Base-by-base conservation (phyloP, 2,329 filamentous ascomycete species). In the Fusarium sp. region DNA sequence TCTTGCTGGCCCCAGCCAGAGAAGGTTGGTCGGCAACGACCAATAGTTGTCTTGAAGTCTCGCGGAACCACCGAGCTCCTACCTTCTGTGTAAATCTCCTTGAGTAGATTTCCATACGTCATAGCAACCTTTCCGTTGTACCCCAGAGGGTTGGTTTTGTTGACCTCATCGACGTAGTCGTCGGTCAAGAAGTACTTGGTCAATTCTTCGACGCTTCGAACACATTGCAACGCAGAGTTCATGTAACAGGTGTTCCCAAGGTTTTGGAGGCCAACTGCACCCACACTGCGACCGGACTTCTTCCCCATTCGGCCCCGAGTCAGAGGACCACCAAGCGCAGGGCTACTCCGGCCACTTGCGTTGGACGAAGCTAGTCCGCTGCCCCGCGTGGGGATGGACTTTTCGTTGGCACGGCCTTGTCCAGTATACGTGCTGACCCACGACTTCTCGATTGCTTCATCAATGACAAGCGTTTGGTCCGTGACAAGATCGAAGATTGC, bases 211-310 rank as follows among this genome's bases (percentile, higher is more conserved):
- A 98, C 95, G 77, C 94, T 97, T 60, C 96, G 92, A 61, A 99
- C 90, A 81, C 96, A 99, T 81, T 99, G 96, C 64, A 98, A 87
- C 11, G 96, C 96, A 24, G 96, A 98, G 83, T 98, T 98, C 95
- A 98, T 98, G 84, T 99, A 99, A 84, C 96, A 99, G 0, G 96
- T 98, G 79, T 99, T 99, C 58, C 96, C 96, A 16, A 99, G 85
- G 79, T 99, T 99, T 73, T 90, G 91, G 62, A 99, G 85, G 37
- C 96, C 96, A 47, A 95, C 93, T 45, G 92, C 93, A 35, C 96
- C 96, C 37, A 91, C 83, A 14, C 90, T 90, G 71, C 91, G 91
- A 11, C 93, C 93, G 42, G 91, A 89, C 74, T 91, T 93, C 72
- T 91, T 91, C 69, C 92, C 90, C 9, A 89, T 85, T 66, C 94